phyloP scores from a whole-genome alignment of 2,329 filamentous ascomycete species.

The Alternaria angustiovoidea region DNA sequence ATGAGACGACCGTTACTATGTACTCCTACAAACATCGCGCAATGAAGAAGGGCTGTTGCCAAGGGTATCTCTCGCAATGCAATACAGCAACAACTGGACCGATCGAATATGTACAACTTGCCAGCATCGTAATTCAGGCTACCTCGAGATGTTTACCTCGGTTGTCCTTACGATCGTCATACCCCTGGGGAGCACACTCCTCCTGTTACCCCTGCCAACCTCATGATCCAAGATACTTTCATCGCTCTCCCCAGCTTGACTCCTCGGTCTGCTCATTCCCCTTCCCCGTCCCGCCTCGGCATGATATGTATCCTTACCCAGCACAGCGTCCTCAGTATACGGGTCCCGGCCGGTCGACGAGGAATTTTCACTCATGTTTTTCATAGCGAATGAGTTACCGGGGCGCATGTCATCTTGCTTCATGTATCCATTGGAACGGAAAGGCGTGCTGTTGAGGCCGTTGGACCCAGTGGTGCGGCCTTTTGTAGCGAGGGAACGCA shows the following conservation, averaged over 20 bases:
- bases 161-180: slow-evolving; percentile 30
- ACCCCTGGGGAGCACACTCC: slow-evolving; percentile 14
- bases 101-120: neutral
- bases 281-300: slow-evolving; percentile 10
- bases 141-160: slow-evolving; percentile 25
- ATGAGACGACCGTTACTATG: neutral
- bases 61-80: slow-evolving; percentile 1
- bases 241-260: slow-evolving; percentile 4
- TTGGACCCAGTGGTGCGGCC: slow-evolving; percentile 20
- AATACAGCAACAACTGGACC: neutral
- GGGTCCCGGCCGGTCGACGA: slow-evolving; percentile 13
- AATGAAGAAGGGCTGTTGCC: neutral
- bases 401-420: slow-evolving; percentile 19
- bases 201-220: slow-evolving; percentile 13
- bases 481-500: slow-evolving; percentile 31
- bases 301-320: slow-evolving; percentile 4
- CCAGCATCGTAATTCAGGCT: neutral
- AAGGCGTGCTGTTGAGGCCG: slow-evolving; percentile 17
- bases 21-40: neutral
- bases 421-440: slow-evolving; percentile 29
- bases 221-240: slow-evolving; percentile 11
- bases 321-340: slow-evolving; percentile 21
- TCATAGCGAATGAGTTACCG: slow-evolving; percentile 18
- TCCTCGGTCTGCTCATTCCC: slow-evolving; percentile 2
- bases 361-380: slow-evolving; percentile 18